phyloP scores from a whole-genome alignment of 2,329 filamentous ascomycete genomes.

The Gremmenia infestans region DNA sequence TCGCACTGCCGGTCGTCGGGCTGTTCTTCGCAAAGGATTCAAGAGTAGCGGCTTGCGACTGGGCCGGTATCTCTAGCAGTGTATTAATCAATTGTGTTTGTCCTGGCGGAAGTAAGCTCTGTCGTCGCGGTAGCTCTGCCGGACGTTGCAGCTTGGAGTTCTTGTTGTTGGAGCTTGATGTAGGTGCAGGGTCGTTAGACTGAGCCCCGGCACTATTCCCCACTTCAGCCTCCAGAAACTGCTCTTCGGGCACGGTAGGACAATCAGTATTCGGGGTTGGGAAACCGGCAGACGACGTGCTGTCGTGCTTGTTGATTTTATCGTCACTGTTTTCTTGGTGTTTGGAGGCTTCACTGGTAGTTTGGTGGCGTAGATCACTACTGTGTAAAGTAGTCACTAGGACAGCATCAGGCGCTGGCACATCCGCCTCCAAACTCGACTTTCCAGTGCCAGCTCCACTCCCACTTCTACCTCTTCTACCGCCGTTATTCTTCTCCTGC shows the following conservation, averaged over 20 bases:
- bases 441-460: no score
- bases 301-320: conserved; percentile 22
- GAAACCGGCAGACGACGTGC: conserved; percentile 25
- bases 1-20: conserved; percentile 27
- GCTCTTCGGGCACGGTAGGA: conserved; percentile 19
- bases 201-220: not conserved
- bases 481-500: no score
- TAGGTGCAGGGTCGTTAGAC: not conserved
- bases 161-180: conserved; percentile 3
- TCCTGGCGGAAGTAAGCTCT: conserved; percentile 42
- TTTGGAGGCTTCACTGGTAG: conserved; percentile 10
- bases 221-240: conserved; percentile 7
- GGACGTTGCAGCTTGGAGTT: conserved; percentile 15
- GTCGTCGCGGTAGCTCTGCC: conserved; percentile 27
- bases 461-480: no score
- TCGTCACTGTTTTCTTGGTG: conserved; percentile 8
- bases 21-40: conserved; percentile 31
- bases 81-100: conserved; percentile 47
- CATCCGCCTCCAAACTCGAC: not conserved
- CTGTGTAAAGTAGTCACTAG: not conserved
- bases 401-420: not conserved
- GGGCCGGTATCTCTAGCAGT: conserved; percentile 42
- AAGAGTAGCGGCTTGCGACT: conserved; percentile 30
- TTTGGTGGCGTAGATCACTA: conserved; percentile 17
- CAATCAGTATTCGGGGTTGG: conserved; percentile 29